Evolutionary conservation across 1,139 yeast genomes (phyloP), one percentile per base, ranked within the genome.

Genomic region (Geotrichum aggregatum): DNA sequence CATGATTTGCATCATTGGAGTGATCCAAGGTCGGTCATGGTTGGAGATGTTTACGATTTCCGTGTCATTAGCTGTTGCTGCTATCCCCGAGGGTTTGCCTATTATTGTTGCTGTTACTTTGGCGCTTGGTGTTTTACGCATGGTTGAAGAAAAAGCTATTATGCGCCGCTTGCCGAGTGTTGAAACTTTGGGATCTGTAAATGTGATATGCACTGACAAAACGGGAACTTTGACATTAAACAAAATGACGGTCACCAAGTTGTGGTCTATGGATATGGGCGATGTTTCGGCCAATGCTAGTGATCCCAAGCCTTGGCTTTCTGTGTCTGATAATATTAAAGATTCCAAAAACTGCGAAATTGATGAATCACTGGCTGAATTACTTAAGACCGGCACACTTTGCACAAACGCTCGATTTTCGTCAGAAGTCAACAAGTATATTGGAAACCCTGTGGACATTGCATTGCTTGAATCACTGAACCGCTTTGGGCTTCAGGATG

Each of bases 51-150:
- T 92, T 71, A 96, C 92, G 66, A 89, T 92, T 56, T 87, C 96
- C 1, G 98, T 92, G 10, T 88, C 96, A 2, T 76, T 92, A 58
- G 98, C 98, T 0, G 98, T 92, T 13, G 98, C 98, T 47, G 98
- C 98, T 1, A 91, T 92, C 60, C 98, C 98, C 3, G 98, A 92
- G 70, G 98, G 98, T 53, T 77, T 92, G 59, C 98, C 98, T 0
- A 91, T 92, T 63, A 91, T 92, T 66, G 98, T 92, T 43, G 91
- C 98, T 3, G 98, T 92, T 4, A 92, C 98, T 0, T 75, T 92
- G 60, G 98, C 98, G 0, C 76, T 92, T 41, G 98, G 98, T 44
- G 98, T 92, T 39, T 76, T 91, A 61, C 78, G 97, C 71, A 92
- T 92, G 98, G 97, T 98, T 3, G 82, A 81, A 52, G 83, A 89